Evolutionary conservation across 192 early-diverging fungal species (phyloP).

Genomic region (Oehlia diaphana): DNA sequence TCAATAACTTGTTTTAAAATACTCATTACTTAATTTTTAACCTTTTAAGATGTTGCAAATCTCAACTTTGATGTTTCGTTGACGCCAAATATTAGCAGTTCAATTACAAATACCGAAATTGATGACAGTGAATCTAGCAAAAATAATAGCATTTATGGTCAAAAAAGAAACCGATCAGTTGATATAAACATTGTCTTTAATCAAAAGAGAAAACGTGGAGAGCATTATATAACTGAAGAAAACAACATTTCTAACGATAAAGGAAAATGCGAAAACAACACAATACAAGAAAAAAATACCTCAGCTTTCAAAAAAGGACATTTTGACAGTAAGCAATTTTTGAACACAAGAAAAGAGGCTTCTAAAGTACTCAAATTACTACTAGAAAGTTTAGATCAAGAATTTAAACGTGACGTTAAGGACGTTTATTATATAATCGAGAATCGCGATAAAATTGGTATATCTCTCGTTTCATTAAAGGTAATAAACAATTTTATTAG

Average conservation of each 20-base stretch:
- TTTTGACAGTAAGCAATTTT: neutral
- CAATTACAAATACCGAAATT: neutral
- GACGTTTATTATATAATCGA: neutral
- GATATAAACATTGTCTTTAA: neutral
- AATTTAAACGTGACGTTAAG: neutral
- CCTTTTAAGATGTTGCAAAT: neutral
- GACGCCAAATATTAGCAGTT: neutral
- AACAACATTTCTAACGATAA: neutral
- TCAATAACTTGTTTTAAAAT: neutral
- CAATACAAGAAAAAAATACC: neutral
- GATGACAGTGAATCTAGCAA: neutral
- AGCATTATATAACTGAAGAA: neutral
- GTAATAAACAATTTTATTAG: neutral
- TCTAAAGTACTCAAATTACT: neutral
- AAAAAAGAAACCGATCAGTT: neutral
- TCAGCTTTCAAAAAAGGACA: neutral
- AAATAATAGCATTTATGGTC: neutral
- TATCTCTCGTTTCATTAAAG: constrained; percentile 15
- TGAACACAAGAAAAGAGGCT: neutral
- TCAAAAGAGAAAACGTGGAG: neutral
- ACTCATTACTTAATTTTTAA: neutral
- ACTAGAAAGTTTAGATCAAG: neutral
- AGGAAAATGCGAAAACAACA: neutral
- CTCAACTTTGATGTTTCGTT: neutral
- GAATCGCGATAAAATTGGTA: neutral